Conservation (phyloP, 345 rosid genomes). For the Arabis alpina region DNA sequence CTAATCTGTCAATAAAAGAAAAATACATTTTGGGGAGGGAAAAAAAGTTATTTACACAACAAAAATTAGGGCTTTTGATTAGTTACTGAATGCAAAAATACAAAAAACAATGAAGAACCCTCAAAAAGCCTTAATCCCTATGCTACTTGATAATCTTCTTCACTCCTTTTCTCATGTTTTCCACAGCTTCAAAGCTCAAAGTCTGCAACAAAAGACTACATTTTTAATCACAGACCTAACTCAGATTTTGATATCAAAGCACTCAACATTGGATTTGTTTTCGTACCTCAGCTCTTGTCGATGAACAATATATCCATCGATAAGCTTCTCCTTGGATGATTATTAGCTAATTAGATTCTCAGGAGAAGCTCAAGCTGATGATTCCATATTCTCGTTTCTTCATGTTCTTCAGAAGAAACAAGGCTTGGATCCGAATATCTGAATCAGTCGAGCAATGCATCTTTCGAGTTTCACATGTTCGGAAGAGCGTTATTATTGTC, state of each 20-base stretch:
- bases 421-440: conserved; percentile 24
- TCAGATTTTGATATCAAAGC: conserved; percentile 5
- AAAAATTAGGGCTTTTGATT: conserved; percentile 14
- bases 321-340: conserved; percentile 26
- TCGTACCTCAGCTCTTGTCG: conserved; percentile 30
- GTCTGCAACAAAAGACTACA: conserved; percentile 33
- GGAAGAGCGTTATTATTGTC: conserved; percentile 40
- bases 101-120: conserved; percentile 35
- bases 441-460: conserved; percentile 21
- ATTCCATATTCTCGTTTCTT: conserved; percentile 25
- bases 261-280: conserved; percentile 10
- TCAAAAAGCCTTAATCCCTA: background rate
- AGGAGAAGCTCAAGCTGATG: conserved; percentile 26
- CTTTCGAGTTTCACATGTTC: conserved; percentile 38
- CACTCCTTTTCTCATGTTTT: conserved; percentile 8
- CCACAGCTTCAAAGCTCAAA: conserved; percentile 27
- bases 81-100: conserved; percentile 38
- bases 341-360: conserved; percentile 1
- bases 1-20: background rate
- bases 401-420: conserved; percentile 29
- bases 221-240: conserved; percentile 11
- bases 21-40: background rate
- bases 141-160: background rate
- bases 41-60: background rate
- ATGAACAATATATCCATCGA: conserved; percentile 2